Evolutionary conservation across 2,329 filamentous ascomycete species (phyloP), one percentile per base, ranked within the genome.

Genomic region (Calonectria ilicicola): DNA sequence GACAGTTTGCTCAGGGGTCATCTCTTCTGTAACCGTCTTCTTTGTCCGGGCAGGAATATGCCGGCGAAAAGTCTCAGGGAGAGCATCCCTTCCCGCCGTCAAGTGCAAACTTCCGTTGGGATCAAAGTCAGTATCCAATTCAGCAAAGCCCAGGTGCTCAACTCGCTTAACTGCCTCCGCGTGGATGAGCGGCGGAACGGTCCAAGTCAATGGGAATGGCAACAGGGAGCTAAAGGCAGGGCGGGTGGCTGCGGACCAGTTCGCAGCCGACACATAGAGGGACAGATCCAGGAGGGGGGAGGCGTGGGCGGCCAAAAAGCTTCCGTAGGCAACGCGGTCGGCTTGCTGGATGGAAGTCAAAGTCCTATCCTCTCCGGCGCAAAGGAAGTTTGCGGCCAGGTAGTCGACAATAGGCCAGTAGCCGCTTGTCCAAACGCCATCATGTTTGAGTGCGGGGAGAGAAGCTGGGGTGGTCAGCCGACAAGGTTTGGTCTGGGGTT

Each of bases 121-220:
- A 62, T 85, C 84, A 70, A 85, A 85, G 79, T 93, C 91, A 40
- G 91, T 87, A 78, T 94, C 93, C 46, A 95, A 85, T 42, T 91
- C 89, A 12, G 91, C 92, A 67, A 96, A 87, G 17, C 92, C 92
- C 3, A 95, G 87, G 77, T 93, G 90, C 69, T 91, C 90, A 12
- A 94, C 96, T 75, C 93, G 89, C 74, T 87, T 84, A 79, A 93
- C 90, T 35, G 96, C 95, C 44, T 91, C 88, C 14, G 91, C 87
- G 63, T 95, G 93, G 67, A 95, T 87, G 69, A 91, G 87, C 0
- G 94, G 92, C 2, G 96, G 96, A 6, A 97, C 88, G 49, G 94
- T 93, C 91, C 97, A 99, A 78, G 96, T 96, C 74, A 95, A 89
- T 21, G 97, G 95, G 88, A 97, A 98, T 47, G 93, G 91, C 46